Conservation (phyloP, 2,329 filamentous ascomycete species). For the Lasiodiplodia citricola region DNA sequence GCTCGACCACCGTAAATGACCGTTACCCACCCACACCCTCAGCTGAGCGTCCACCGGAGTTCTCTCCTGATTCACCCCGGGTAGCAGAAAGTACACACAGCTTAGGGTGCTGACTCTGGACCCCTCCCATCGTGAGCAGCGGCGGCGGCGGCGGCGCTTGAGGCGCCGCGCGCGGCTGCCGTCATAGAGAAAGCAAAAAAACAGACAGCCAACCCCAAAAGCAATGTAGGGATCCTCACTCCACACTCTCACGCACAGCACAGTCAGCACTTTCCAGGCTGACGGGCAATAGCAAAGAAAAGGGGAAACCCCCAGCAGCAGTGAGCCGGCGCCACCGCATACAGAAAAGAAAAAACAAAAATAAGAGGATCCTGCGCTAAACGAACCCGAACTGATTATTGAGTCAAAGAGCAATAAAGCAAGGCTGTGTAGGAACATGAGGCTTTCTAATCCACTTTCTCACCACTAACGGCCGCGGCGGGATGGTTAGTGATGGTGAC, state of each 20-base stretch:
- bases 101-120: not conserved
- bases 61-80: not conserved
- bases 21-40: not conserved
- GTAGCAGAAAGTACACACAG: not conserved
- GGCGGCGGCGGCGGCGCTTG: not conserved
- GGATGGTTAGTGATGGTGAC: not conserved
- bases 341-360: not conserved
- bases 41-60: not conserved
- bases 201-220: not conserved
- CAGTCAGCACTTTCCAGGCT: conserved; percentile 9
- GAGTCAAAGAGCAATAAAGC: not conserved
- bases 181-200: not conserved
- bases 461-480: not conserved
- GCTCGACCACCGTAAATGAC: not conserved
- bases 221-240: not conserved
- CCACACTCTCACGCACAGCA: not conserved
- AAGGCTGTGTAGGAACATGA: not conserved
- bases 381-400: not conserved
- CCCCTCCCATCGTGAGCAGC: not conserved
- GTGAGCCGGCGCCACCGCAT: not conserved
- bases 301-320: not conserved
- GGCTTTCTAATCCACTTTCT: not conserved
- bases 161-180: not conserved
- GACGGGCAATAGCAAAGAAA: not conserved
- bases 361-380: not conserved